phyloP scores from a whole-genome alignment of 1,284 basidiomycete genomes.

The Ustilago xerochloae region DNA sequence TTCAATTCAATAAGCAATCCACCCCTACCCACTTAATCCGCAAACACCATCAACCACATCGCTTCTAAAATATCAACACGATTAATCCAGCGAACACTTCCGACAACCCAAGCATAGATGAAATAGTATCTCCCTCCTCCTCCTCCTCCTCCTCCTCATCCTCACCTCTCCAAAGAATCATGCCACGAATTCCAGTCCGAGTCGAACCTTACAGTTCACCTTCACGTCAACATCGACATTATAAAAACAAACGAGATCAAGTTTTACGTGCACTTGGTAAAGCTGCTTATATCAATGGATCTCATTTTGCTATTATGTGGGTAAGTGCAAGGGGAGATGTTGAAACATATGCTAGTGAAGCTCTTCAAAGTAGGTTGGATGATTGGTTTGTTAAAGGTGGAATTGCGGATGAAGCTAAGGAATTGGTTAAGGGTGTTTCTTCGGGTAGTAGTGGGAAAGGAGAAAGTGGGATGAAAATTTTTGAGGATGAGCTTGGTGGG shows the following conservation, averaged over 20 bases:
- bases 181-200: slow-evolving; percentile 72
- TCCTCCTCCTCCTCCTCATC: too few relatives aligned
- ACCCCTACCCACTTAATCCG: too few relatives aligned
- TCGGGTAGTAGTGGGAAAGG: not conserved
- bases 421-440: slow-evolving; percentile 34
- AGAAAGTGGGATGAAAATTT: not conserved
- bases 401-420: slow-evolving; percentile 59
- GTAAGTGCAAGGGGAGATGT: slow-evolving; percentile 72
- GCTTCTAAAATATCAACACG: too few relatives aligned
- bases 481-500: slow-evolving; percentile 13
- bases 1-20: too few relatives aligned
- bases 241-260: slow-evolving; percentile 72
- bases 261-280: slow-evolving; percentile 71
- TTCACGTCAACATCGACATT: slow-evolving; percentile 72
- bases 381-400: slow-evolving; percentile 63
- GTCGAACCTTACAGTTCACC: slow-evolving; percentile 72
- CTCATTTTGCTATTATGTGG: slow-evolving; percentile 72
- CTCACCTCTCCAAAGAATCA: too few relatives aligned
- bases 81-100: too few relatives aligned
- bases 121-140: too few relatives aligned
- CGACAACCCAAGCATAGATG: too few relatives aligned
- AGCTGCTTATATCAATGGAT: slow-evolving; percentile 71
- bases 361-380: slow-evolving; percentile 57
- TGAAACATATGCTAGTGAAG: slow-evolving; percentile 72
- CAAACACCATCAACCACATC: too few relatives aligned